Base-by-base conservation (phyloP, 768 basidiomycete genomes). In the Psilocybe subaeruginosa region DNA sequence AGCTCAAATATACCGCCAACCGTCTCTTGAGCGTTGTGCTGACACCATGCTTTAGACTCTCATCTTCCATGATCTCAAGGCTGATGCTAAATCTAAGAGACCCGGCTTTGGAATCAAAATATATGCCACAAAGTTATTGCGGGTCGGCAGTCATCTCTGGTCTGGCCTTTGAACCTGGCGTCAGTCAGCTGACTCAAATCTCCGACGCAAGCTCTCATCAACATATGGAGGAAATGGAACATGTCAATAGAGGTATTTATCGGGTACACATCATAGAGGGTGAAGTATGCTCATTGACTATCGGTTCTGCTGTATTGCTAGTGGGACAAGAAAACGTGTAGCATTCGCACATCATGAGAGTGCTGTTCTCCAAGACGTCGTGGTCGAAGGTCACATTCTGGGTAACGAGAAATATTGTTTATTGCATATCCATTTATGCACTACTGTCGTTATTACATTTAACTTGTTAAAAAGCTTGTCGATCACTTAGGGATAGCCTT, bases 81-180 rank as follows among this genome's bases (percentile, higher is more conserved):
- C 41, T 55, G 3, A 55, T 55, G 54, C 37, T 55, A 6, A 55
- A 55, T 19, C 39, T 55, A 3, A 37, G 54, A 23, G 54, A 55
- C 27, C 54, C 54, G 17, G 6, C 23, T 7, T 30, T 27, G 8
- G 23, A 16, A 8, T 14, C 23, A 14, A 43, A 29, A 27, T n/a
- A 55, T 43, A 5, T 5, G 14, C n/a, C 11, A n/a, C 14, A 4
- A 16, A 5, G 14, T 43, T 12, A 8, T 43, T 7, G 14, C 8
- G 33, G 33, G 11, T n/a, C 11, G 14, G n/a, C 14, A 12, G 14
- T 43, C 41, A 11, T 43, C 14, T 12, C 41, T 12, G 14, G 7
- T 12, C 8, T 43, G 4, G 4, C 14, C n/a, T 43, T 43, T 43
- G 41, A n/a, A 43, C 14, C 41, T 43, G 14, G 9, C 11, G 14